Percentiles rank a stretch among this genome's conserved stretches.
Conservation (phyloP, 1,139 yeast species). For the Sugiyamaella novakii region DNA sequence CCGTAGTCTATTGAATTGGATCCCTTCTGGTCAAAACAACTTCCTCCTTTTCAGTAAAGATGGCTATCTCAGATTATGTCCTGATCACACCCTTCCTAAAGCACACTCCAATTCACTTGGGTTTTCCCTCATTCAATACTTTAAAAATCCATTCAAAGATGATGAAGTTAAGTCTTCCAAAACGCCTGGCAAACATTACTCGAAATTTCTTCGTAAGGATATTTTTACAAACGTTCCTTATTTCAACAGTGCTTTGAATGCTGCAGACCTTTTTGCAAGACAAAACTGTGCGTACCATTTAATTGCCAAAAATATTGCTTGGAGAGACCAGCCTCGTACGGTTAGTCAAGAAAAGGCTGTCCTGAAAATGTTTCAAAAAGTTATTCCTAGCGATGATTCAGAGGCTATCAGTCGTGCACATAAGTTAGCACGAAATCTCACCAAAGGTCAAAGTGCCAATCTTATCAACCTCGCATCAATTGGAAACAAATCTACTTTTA, state of each 20-base stretch:
- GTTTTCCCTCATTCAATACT: conserved; percentile 23
- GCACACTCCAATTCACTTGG: conserved; percentile 6
- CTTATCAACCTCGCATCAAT: conserved; percentile 21
- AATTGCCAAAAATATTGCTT: conserved; percentile 28
- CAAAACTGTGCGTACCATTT: conserved; percentile 23
- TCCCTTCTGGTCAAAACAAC: conserved; percentile 24
- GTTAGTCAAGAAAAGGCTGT: conserved; percentile 7
- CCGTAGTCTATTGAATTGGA: conserved; percentile 29
- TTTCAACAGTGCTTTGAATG: conserved; percentile 29
- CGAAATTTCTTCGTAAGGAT: conserved; percentile 11
- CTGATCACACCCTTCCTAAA: conserved; percentile 13
- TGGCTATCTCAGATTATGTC: conserved; percentile 26
- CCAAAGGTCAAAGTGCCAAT: conserved; percentile 24
- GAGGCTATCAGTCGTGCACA: conserved; percentile 5
- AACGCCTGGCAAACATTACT: conserved; percentile 11
- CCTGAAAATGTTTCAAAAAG: conserved; percentile 11
- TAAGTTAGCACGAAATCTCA: conserved; percentile 9
- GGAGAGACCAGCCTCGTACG: conserved; percentile 30
- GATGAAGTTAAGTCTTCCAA: conserved; percentile 1
- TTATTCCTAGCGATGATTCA: conserved; percentile 14
- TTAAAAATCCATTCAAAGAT: conserved; percentile 18
- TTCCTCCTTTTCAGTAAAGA: conserved; percentile 27
- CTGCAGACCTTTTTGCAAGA: conserved; percentile 31
- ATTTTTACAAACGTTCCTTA: conserved; percentile 14
- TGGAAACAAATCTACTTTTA: conserved; percentile 17